Base-by-base conservation (phyloP, 768 basidiomycete genomes). In the Pleurotus sapidus region DNA sequence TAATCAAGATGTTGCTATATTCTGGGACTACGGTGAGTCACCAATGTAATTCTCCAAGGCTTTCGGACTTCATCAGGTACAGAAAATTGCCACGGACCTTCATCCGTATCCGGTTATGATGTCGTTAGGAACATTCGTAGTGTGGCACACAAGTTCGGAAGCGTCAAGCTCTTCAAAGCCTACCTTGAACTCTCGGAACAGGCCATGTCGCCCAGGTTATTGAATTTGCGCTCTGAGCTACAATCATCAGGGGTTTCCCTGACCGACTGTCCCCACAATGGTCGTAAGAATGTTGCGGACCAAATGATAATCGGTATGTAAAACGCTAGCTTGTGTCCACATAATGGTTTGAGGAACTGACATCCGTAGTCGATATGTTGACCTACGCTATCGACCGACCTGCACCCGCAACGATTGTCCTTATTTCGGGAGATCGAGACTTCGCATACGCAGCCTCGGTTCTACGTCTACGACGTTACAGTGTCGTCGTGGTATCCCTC, bases 401-500 rank as follows among this genome's bases (percentile, higher is more conserved):
- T 3, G 57, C 77, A 2, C 78, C 80, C 57, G 64, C 78, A 24
- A 86, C 85, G 14, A 70, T 87, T 61, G 68, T 88, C 45, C 72
- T 90, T 38, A 84, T 90, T 62, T 78, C 87, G 0, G 84, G 82
- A 15, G 86, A 89, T 67, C 76, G 84, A 42, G 87, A 88, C 65
- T 83, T 87, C 61, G 79, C 81, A 3, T 88, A 87, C 64, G 81
- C 82, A n/a, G 67, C 87, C 46, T 81, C 86, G 1, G 72, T 74
- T 37, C 70, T 89, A 47, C 78, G 81, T 30, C 73, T 83, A 53
- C 78, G 84, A 57, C 70, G 71, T 46, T 84, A 83, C 65, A 69
- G 72, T 15, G 77, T 87, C 37, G 70, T 86, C 46, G 60, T 87
- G 23, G 68, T 88, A 45, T 74, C 75, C n/a, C 75, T 72, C 27